Conservation (phyloP, 2,329 filamentous ascomycete genomes). For the Lecanicillium sp. region DNA sequence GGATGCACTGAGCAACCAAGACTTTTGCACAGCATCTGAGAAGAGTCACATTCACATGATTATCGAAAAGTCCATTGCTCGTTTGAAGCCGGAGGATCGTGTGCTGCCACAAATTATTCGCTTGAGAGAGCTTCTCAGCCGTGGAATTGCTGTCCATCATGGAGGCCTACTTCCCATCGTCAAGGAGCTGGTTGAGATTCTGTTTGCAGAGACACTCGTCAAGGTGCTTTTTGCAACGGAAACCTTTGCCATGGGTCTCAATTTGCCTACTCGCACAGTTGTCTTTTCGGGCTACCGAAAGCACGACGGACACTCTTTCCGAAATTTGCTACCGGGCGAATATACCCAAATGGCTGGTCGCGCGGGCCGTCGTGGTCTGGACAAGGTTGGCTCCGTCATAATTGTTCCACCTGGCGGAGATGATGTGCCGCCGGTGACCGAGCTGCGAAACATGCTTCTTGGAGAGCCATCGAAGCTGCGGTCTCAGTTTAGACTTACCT, state of each 20-base stretch:
- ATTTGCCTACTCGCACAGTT: slow-evolving; percentile 98
- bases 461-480: slow-evolving; percentile 91
- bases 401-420: slow-evolving; percentile 73
- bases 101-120: slow-evolving; percentile 86
- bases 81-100: slow-evolving; percentile 84
- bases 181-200: slow-evolving; percentile 97
- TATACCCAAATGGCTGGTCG: slow-evolving; percentile 99
- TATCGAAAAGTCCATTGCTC: slow-evolving; percentile 87
- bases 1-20: slow-evolving; percentile 87
- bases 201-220: slow-evolving; percentile 96
- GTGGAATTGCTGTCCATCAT: slow-evolving; percentile 95
- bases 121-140: slow-evolving; percentile 72
- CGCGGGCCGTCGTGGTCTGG: slow-evolving; percentile 91
- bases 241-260: slow-evolving; percentile 96
- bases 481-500: slow-evolving; percentile 92
- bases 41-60: slow-evolving; percentile 98
- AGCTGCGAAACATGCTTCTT: slow-evolving; percentile 88
- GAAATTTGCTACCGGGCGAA: slow-evolving; percentile 83
- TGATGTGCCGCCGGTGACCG: slow-evolving; percentile 77
- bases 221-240: slow-evolving; percentile 98
- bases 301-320: slow-evolving; percentile 77
- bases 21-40: slow-evolving; percentile 87
- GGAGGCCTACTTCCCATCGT: slow-evolving; percentile 90
- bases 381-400: slow-evolving; percentile 95
- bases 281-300: slow-evolving; percentile 98